Evolutionary conservation across 2,329 filamentous ascomycete genomes (phyloP), one percentile per base, ranked within the genome.

Genomic region (Fusarium tjaetaba): DNA sequence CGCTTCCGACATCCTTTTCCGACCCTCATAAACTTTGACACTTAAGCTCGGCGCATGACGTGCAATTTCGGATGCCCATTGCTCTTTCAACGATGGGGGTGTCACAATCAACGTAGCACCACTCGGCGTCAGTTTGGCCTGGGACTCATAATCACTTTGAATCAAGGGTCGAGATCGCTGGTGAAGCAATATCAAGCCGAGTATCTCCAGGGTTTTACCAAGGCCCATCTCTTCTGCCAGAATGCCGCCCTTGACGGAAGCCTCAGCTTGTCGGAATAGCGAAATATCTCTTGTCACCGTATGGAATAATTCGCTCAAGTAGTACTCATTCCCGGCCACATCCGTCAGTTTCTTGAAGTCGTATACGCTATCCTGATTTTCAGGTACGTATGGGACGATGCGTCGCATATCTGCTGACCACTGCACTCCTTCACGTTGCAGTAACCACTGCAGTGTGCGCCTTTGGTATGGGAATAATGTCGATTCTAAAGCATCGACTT

Each of bases 181-280:
- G 78, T 96, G 90, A 30, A 92, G 83, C 13, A 89, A 84, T n/a
- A 95, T 88, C 16, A 96, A 84, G 8, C 91, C 88, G 49, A 95
- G 89, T 5, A 94, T 85, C 81, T 96, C 94, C 7, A 95, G 85
- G 0, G 93, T 96, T 80, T 96, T 96, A 4, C 93, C 93, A 2
- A 96, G 84, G 0, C 93, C 93, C 93, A 96, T 96, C 80, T 96
- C 93, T 78, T 96, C 93, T 0, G 92, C 90, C 10, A 96, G 83
- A 53, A 94, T 91, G 1, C 93, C 93, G 18, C 90, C 89, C 51
- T 81, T 86, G 16, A 89, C 65, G 1, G 75, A 72, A n/a, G 79
- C 78, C 58, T 88, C 82, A 28, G 80, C 67, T 49, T 83, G 79
- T 39, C 81, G 79, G 61, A 89, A 90, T 6, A 82, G 76, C 1